These are phyloP conservation scores for Oenanthe javanica DNA, from an alignment of 140 eudicot genomes.

Conservation along the genomic window DNA sequence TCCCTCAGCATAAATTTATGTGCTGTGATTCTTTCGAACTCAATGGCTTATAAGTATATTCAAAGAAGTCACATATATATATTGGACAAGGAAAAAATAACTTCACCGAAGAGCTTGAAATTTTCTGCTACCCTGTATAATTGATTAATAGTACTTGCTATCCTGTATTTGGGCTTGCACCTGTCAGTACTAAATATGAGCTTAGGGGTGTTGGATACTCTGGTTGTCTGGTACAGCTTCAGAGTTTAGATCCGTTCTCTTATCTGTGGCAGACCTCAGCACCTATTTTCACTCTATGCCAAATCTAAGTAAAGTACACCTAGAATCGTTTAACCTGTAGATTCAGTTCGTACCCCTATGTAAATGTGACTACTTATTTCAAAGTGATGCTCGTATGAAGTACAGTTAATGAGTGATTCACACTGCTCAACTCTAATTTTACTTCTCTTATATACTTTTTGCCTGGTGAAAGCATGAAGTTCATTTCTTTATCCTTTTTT, in stretches of 20 bases:
- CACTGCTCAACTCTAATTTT: not conserved
- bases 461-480: not conserved
- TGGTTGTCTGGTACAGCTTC: not conserved
- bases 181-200: too few relatives aligned
- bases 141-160: too few relatives aligned
- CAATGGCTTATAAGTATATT: not conserved
- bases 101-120: too few relatives aligned
- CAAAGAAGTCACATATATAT: too few relatives aligned
- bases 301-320: too few relatives aligned
- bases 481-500: not conserved
- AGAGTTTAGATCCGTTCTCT: too few relatives aligned
- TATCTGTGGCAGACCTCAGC: not conserved
- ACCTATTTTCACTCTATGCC: too few relatives aligned
- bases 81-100: too few relatives aligned
- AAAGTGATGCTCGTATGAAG: not conserved
- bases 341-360: not conserved
- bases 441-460: not conserved
- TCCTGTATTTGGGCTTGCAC: too few relatives aligned
- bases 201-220: too few relatives aligned
- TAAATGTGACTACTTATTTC: not conserved
- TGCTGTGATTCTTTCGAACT: not conserved
- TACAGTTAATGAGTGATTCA: not conserved
- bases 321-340: too few relatives aligned
- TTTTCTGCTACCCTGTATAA: not conserved
- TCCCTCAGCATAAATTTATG: not conserved